Percentiles rank a stretch among this genome's conserved stretches.
Evolutionary conservation across 805 yeast genomes (phyloP).

Genomic region (Sporopachydermia lactativora): DNA sequence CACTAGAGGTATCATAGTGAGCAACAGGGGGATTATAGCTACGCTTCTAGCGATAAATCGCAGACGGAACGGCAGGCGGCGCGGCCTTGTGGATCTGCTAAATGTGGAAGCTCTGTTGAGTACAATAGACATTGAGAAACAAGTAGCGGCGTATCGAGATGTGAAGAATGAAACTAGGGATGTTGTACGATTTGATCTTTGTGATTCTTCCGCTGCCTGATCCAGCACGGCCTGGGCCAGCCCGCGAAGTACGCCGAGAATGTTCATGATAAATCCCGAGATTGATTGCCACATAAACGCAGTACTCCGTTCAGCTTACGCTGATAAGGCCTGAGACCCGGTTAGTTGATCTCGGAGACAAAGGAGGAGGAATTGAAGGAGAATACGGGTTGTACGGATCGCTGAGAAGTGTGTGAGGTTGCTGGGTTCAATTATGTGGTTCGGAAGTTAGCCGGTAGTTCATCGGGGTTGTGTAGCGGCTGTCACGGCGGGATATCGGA

Average conservation of each 20-base stretch:
- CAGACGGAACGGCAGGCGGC: constrained; percentile 20
- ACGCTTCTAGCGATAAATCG: constrained; percentile 24
- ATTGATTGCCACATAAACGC: too few relatives aligned
- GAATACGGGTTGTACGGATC: too few relatives aligned
- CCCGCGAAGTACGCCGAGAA: neutral
- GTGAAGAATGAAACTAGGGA: neutral
- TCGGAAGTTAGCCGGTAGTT: too few relatives aligned
- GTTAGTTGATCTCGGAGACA: too few relatives aligned
- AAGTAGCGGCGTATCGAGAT: constrained; percentile 28
- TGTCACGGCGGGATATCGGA: too few relatives aligned
- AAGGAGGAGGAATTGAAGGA: too few relatives aligned
- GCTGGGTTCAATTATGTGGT: too few relatives aligned
- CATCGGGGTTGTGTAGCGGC: too few relatives aligned
- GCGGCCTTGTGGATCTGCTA: constrained; percentile 35
- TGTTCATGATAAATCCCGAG: too few relatives aligned
- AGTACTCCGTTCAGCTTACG: too few relatives aligned
- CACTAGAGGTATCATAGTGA: constrained; percentile 24
- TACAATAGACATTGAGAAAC: constrained; percentile 43
- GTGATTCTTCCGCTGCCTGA: neutral
- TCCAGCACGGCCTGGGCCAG: neutral
- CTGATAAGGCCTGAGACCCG: too few relatives aligned
- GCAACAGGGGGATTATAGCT: constrained; percentile 21
- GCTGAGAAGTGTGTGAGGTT: too few relatives aligned
- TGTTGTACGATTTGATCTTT: neutral
- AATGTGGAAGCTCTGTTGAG: constrained; percentile 44